Percentiles rank a stretch among this genome's conserved stretches.
Evolutionary conservation across 2,329 filamentous ascomycete species (phyloP).

Genomic region (Aureobasidium sp.): DNA sequence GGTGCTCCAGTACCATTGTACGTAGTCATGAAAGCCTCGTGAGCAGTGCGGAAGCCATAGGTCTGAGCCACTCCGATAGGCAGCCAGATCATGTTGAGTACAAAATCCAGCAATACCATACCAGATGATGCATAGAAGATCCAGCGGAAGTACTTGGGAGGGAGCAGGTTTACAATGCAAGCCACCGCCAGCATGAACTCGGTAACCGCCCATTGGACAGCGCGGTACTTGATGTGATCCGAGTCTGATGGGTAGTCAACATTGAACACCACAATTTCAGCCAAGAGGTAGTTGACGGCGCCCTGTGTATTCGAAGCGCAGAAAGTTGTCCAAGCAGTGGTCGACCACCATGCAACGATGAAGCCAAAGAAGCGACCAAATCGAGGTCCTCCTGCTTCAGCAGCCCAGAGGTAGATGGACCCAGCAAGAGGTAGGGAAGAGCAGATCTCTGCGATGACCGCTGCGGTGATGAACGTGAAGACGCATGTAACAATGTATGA

Average conservation of each 20-base stretch:
- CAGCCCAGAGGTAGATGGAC: slow-evolving; percentile 53
- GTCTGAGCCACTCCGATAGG: slow-evolving; percentile 48
- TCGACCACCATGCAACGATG: slow-evolving; percentile 56
- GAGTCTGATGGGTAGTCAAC: slow-evolving; percentile 43
- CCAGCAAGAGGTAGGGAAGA: slow-evolving; percentile 50
- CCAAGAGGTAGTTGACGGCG: slow-evolving; percentile 31
- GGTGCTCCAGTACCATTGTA: slow-evolving; percentile 45
- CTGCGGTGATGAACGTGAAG: slow-evolving; percentile 53
- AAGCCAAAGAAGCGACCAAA: slow-evolving; percentile 49
- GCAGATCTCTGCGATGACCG: slow-evolving; percentile 52
- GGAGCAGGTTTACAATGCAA: slow-evolving; percentile 29
- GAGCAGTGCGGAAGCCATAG: slow-evolving; percentile 47
- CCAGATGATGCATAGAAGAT: slow-evolving; percentile 43
- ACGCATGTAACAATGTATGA: slow-evolving; percentile 51
- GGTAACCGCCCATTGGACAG: slow-evolving; percentile 52
- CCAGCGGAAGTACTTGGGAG: slow-evolving; percentile 35
- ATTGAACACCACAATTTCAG: slow-evolving; percentile 49
- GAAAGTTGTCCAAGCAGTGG: slow-evolving; percentile 51
- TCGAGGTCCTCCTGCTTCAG: slow-evolving; percentile 46
- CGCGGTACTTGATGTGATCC: slow-evolving; percentile 46
- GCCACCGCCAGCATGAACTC: slow-evolving; percentile 33
- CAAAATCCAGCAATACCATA: slow-evolving; percentile 49
- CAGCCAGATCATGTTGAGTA: slow-evolving; percentile 53
- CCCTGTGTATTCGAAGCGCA: slow-evolving; percentile 28
- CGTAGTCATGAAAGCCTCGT: slow-evolving; percentile 52